phyloP scores from a whole-genome alignment of 2,329 filamentous ascomycete genomes.

The Alternaria novae-zelandiae region DNA sequence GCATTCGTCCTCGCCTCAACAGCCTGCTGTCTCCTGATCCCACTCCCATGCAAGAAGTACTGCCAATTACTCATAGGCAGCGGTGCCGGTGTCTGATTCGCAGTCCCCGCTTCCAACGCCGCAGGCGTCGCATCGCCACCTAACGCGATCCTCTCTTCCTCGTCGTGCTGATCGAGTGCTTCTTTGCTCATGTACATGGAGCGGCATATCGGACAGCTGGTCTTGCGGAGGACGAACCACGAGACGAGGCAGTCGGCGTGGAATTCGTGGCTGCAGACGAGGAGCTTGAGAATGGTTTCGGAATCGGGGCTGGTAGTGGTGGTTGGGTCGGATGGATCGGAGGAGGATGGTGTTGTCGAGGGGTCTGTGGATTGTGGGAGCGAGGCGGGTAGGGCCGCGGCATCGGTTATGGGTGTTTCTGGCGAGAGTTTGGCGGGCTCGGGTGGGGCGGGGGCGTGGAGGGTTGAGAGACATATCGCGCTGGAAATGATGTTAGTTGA shows the following conservation, averaged over 20 bases:
- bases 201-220: conserved; percentile 41
- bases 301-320: conserved; percentile 3
- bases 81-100: background rate
- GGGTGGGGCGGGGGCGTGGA: conserved; percentile 34
- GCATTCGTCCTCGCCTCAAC: background rate
- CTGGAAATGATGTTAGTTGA: conserved; percentile 21
- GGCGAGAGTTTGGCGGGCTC: conserved; percentile 32
- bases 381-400: background rate
- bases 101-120: background rate
- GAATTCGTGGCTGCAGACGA: conserved; percentile 38
- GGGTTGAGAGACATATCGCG: conserved; percentile 41
- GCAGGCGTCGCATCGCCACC: background rate
- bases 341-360: background rate
- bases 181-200: conserved; percentile 34
- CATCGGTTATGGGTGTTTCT: conserved; percentile 11
- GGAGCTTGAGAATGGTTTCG: conserved; percentile 35
- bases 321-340: background rate
- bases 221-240: conserved; percentile 39
- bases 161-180: conserved; percentile 21
- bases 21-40: background rate
- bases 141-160: conserved; percentile 14
- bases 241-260: conserved; percentile 41
- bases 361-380: background rate
- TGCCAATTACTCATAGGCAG: conserved; percentile 16
- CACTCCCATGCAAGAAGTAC: conserved; percentile 15